A percentile compares a stretch with the other conserved stretches of the same genome.
These are phyloP conservation scores for Jackrogersella minutella DNA, from an alignment of 495 filamentous ascomycete species.

Conservation along the genomic window DNA sequence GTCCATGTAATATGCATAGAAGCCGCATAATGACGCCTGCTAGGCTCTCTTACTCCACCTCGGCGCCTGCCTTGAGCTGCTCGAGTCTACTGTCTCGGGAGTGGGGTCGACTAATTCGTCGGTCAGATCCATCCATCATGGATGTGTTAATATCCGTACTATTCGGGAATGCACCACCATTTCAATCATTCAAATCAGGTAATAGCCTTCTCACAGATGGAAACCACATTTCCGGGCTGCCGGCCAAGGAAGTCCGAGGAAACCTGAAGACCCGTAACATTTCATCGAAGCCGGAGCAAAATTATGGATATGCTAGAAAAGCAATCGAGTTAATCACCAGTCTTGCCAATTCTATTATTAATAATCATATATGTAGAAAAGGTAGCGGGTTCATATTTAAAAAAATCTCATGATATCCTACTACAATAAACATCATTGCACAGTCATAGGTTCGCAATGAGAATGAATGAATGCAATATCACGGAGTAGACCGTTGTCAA, in stretches of 20 bases:
- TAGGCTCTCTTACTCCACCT: constrained; percentile 15
- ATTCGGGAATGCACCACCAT: too few species aligned
- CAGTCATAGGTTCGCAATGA: too few species aligned
- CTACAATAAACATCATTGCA: neutral
- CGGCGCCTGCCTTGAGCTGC: neutral
- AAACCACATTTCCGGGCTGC: too few species aligned
- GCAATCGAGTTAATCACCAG: neutral
- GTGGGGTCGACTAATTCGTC: constrained; percentile 29
- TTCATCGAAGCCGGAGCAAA: too few species aligned
- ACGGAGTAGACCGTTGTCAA: neutral
- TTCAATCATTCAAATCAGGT: too few species aligned
- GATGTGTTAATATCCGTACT: too few species aligned
- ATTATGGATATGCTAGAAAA: too few species aligned
- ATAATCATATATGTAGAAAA: neutral
- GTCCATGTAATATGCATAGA: constrained; percentile 11
- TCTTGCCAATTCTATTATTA: constrained; percentile 1
- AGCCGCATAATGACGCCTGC: constrained; percentile 23
- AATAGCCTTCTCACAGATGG: too few species aligned
- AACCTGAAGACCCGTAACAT: too few species aligned
- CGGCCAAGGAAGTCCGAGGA: too few species aligned
- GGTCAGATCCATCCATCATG: too few species aligned
- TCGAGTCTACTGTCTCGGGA: too few species aligned
- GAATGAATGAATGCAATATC: neutral
- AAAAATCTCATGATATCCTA: neutral
- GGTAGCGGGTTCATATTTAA: neutral